Evolutionary conservation across 805 yeast species (phyloP).

Genomic region (Starmerella sirachaensis): DNA sequence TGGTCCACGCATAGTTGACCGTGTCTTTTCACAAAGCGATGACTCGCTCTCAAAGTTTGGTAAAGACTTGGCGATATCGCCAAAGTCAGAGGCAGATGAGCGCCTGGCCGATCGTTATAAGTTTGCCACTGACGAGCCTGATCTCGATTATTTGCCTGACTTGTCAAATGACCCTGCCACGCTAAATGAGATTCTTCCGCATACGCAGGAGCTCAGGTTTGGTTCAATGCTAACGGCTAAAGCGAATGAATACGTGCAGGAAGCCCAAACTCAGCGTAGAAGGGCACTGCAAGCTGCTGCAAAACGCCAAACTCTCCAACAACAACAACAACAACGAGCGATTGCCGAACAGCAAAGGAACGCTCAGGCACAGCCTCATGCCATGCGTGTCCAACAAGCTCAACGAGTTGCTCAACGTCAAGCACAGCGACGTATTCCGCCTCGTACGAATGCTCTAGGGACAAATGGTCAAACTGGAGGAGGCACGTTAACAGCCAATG

Average conservation of each 20-base stretch:
- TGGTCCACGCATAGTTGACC: no score
- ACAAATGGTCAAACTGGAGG: background rate
- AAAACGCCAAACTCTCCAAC: constrained; percentile 27
- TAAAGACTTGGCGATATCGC: constrained; percentile 23
- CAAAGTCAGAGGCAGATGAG: constrained; percentile 15
- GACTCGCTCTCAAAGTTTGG: constrained; percentile 10
- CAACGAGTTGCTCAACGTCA: constrained; percentile 2
- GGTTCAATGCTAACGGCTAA: constrained; percentile 84
- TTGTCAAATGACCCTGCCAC: constrained; percentile 63
- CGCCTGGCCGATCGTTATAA: constrained; percentile 53
- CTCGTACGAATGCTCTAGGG: background rate
- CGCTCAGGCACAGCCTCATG: no score
- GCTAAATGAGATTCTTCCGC: constrained; percentile 69
- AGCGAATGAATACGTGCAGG: constrained; percentile 66
- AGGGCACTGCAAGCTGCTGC: constrained; percentile 34
- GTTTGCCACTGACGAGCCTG: constrained; percentile 44
- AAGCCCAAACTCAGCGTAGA: constrained; percentile 62
- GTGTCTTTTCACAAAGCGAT: background rate
- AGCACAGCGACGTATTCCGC: background rate
- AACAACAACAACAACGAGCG: constrained; percentile 19
- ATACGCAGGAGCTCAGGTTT: constrained; percentile 79
- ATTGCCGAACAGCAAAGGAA: constrained; percentile 8
- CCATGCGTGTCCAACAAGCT: constrained; percentile 5
- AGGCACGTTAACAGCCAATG: no score
- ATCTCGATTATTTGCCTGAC: background rate